Evolutionary conservation across 1,284 basidiomycete genomes (phyloP).

Genomic region (Leccinum griseonigrum): DNA sequence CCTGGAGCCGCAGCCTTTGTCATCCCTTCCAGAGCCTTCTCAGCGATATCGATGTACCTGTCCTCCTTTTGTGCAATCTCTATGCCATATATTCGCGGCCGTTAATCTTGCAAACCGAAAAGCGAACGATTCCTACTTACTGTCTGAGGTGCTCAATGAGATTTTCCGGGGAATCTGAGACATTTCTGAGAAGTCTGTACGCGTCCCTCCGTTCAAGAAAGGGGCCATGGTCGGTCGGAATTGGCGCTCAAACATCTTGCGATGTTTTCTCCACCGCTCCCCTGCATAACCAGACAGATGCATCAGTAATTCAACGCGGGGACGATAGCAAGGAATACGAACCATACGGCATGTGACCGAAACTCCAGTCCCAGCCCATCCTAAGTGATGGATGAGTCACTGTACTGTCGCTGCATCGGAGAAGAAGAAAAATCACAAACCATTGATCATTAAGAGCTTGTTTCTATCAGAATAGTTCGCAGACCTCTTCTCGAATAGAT

Average conservation of each 20-base stretch:
- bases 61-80: conserved; percentile 34
- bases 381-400: conserved; percentile 25
- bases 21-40: conserved; percentile 37
- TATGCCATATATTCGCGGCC: conserved; percentile 32
- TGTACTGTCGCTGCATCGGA: background rate
- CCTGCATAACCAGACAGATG: conserved; percentile 24
- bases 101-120: conserved; percentile 3
- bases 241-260: conserved; percentile 46
- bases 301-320: background rate
- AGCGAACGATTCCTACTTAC: conserved; percentile 30
- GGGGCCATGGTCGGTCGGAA: conserved; percentile 42
- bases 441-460: conserved; percentile 32
- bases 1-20: conserved; percentile 37
- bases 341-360: conserved; percentile 52
- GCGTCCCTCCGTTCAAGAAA: conserved; percentile 38
- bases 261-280: conserved; percentile 47
- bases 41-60: conserved; percentile 37
- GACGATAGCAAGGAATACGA: background rate
- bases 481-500: conserved; percentile 37
- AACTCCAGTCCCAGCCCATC: conserved; percentile 53
- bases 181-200: conserved; percentile 37
- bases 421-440: conserved; percentile 17
- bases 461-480: conserved; percentile 33
- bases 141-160: conserved; percentile 43
- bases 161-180: conserved; percentile 38